Evolutionary conservation across 257 asterid species (phyloP), one percentile per base, ranked within the genome.

Genomic region (Solanum etuberosum): DNA sequence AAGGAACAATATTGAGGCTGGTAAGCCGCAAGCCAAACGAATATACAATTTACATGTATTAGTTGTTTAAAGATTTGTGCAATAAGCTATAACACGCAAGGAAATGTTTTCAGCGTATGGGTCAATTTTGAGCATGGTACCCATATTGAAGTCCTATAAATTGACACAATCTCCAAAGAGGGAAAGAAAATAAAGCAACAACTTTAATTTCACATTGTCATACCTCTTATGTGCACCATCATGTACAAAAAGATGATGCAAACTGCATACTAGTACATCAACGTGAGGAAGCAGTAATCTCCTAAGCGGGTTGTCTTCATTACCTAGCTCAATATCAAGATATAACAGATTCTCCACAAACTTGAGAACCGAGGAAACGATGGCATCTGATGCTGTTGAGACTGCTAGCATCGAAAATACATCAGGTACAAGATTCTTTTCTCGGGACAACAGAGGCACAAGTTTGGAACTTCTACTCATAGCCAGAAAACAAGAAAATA

Each of bases 401-500:
- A 95, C 89, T 42, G 91, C 90, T 85, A 97, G 92, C 91, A 95
- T 94, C 34, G 96, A 92, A 89, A 97, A 92, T 46, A 96, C 95
- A 91, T 94, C 98, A 71, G 97, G 95, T 81, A 97, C 94, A 80
- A 97, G 98, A 92, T 91, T 91, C 89, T 90, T 88, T 89, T 95
- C 97, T 88, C 91, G 90, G 65, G 73, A 70, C 91, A 97, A 91
- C 67, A 97, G 90, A 9, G 95, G 90, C 88, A 93, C 93, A 83
- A 97, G 92, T 87, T 93, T 92, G 91, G 90, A 87, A 91, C 94
- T 95, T 92, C 94, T 92, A 91, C 99, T 97, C 97, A 97, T 96
- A 57, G 95, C 96, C 87, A 97, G 96, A 91, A 97, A 97, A 93
- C 99, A 97, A 87, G 92, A 88, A 84, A 97, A 96, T 86, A 97